Percentiles rank a stretch among this genome's conserved stretches.
Evolutionary conservation across 495 filamentous ascomycete species (phyloP).

Genomic region (Podospora appendiculata): DNA sequence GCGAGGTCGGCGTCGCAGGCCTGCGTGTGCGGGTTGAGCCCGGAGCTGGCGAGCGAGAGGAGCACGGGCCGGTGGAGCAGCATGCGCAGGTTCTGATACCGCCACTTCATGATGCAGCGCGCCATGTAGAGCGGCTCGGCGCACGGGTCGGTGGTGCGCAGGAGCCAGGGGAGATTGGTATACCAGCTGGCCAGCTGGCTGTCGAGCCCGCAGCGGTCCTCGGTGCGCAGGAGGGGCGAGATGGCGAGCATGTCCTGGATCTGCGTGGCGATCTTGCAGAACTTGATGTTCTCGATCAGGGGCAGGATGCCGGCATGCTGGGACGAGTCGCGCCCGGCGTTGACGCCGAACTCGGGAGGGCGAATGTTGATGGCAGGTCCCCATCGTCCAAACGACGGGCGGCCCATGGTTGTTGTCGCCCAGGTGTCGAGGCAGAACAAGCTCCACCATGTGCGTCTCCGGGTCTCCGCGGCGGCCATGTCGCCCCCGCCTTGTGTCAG

Average conservation of each 20-base stretch:
- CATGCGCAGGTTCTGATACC: constrained; percentile 71
- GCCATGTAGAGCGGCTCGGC: constrained; percentile 62
- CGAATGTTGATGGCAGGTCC: constrained; percentile 66
- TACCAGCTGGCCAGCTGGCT: constrained; percentile 64
- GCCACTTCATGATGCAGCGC: constrained; percentile 74
- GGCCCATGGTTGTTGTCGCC: constrained; percentile 68
- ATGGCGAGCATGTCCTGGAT: constrained; percentile 71
- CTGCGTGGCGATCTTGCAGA: constrained; percentile 70
- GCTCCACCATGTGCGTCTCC: constrained; percentile 72
- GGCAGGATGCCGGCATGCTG: constrained; percentile 59
- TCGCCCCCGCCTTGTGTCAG: constrained; percentile 45
- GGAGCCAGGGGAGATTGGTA: constrained; percentile 61
- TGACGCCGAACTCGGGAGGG: constrained; percentile 50
- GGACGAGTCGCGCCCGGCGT: constrained; percentile 39
- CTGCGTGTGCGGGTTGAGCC: constrained; percentile 46
- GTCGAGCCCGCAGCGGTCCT: constrained; percentile 60
- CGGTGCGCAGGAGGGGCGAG: constrained; percentile 54
- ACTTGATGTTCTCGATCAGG: constrained; percentile 68
- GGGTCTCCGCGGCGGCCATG: constrained; percentile 51
- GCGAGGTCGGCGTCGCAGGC: constrained; percentile 59
- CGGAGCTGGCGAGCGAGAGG: constrained; percentile 61
- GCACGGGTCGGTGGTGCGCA: constrained; percentile 61
- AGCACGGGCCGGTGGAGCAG: constrained; percentile 71
- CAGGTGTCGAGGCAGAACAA: constrained; percentile 75
- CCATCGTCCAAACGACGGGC: constrained; percentile 68